Base-by-base conservation (phyloP, 768 basidiomycete genomes). In the Mycena galopus region DNA sequence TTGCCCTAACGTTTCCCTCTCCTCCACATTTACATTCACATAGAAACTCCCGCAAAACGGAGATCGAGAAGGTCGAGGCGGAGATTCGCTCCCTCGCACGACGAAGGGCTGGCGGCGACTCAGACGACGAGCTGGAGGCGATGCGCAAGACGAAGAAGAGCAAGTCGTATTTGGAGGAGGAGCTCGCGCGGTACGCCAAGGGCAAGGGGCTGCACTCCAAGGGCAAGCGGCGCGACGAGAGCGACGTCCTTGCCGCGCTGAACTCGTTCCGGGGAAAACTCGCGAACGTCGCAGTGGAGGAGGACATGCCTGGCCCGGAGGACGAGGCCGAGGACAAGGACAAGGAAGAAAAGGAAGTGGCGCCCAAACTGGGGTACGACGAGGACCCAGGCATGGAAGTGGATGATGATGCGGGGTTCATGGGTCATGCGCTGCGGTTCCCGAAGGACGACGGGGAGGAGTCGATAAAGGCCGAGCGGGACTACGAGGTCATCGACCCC, bases 401-500 rank as follows among this genome's bases (percentile, higher is more conserved):
- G 55, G 94, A 96, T 73, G 86, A 91, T 71, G 95, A 96, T 76
- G 83, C 84, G 9, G 94, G 89, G 12, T 96, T 96, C 81, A 84
- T 96, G 82, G 84, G 81, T 6, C 95, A 96, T 78, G 83, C 88
- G 30, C 82, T 96, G 68, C 87, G 88, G 71, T 95, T 96, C 82
- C 90, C 93, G 12, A 95, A 95, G 81, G 94, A 91, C 56, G 90
- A 94, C 74, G 86, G 85, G 27, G 94, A 94, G 76, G 94, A 96
- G 81, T 87, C 86, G 27, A 79, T 80, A 71, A 95, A 95, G 81
- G 95, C 93, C 1, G 92, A 95, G 79, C 82, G 93, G 64, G 95
- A 96, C 68, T 96, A 95, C 77, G 94, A 96, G 82, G 94, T 96
- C 30, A 96, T 96, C 78, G 95, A 96, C 78, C 94, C 95, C 0